Evolutionary conservation across 140 eudicot genomes (phyloP).

Genomic region (Stevia rebaudiana): DNA sequence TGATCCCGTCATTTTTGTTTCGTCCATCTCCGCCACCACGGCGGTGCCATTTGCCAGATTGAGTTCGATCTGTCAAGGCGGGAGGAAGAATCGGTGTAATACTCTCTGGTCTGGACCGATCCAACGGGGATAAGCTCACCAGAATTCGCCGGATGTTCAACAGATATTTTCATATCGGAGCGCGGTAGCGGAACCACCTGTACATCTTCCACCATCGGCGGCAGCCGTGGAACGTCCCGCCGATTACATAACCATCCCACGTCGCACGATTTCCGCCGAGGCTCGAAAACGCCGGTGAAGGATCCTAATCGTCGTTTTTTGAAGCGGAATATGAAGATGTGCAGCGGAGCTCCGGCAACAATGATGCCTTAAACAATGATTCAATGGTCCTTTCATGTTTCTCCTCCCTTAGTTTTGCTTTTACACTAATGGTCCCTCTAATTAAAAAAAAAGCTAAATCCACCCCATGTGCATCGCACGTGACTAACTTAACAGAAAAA

Average conservation of each 20-base stretch:
- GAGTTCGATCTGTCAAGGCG: conserved; percentile 88
- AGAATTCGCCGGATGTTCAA: conserved; percentile 44
- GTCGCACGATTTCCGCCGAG: conserved; percentile 83
- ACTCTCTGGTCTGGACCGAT: conserved; percentile 71
- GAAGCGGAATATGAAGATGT: conserved; percentile 73
- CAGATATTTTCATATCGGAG: conserved; percentile 57
- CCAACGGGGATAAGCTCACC: conserved; percentile 68
- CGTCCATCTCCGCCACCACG: conserved; percentile 80
- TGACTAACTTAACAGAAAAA: no score
- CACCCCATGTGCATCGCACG: no score
- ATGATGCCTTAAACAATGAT: conserved; percentile 44
- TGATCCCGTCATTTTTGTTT: conserved; percentile 27
- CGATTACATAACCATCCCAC: conserved; percentile 88
- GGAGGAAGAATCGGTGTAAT: conserved; percentile 82
- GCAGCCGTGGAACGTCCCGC: conserved; percentile 56
- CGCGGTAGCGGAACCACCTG: conserved; percentile 46
- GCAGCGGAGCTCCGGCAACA: conserved; percentile 70
- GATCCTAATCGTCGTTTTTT: conserved; percentile 46
- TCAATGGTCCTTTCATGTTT: no score
- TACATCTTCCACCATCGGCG: conserved; percentile 81
- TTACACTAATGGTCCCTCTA: no score
- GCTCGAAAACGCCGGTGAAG: conserved; percentile 51
- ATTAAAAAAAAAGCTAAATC: no score
- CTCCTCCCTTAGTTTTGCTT: no score
- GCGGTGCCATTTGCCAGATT: conserved; percentile 77